Conservation (phyloP, 1,284 basidiomycete species). For the Amylostereum areolatum region DNA sequence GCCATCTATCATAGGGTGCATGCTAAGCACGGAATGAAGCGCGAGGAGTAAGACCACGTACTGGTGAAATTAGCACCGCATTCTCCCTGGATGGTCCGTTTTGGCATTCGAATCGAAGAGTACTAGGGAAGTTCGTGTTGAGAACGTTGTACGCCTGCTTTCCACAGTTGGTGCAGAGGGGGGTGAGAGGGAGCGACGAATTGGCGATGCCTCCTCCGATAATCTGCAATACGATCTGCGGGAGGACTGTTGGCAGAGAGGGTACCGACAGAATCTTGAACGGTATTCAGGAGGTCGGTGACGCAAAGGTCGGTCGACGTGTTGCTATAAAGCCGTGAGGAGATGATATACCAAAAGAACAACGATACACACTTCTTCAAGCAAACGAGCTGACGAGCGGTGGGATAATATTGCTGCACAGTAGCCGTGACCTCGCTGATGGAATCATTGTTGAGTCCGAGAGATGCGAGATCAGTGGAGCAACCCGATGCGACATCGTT, state of each 20-base stretch:
- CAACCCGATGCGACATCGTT: conserved; percentile 48
- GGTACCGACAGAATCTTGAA: conserved; percentile 38
- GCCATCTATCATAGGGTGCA: conserved; percentile 26
- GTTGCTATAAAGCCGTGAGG: conserved; percentile 22
- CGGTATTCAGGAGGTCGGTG: conserved; percentile 39
- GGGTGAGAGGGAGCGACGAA: conserved; percentile 30
- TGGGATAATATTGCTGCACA: conserved; percentile 43
- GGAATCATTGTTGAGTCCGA: conserved; percentile 26
- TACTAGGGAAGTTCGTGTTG: conserved; percentile 29
- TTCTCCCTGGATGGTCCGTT: conserved; percentile 28
- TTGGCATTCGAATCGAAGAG: conserved; percentile 13
- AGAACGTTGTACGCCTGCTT: conserved; percentile 47
- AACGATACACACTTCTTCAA: conserved; percentile 45
- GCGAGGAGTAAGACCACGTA: conserved; percentile 20
- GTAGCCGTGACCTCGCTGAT: conserved; percentile 24
- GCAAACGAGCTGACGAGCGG: conserved; percentile 43
- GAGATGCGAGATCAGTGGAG: conserved; percentile 34
- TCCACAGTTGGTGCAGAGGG: conserved; percentile 49
- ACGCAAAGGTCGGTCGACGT: conserved; percentile 41
- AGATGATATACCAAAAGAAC: not conserved
- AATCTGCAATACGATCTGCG: conserved; percentile 17
- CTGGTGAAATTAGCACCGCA: conserved; percentile 50
- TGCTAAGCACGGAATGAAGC: conserved; percentile 3
- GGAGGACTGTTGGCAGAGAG: conserved; percentile 24
- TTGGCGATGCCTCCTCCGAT: conserved; percentile 14